Evolutionary conservation across 1,139 yeast species (phyloP), one percentile per base, ranked within the genome.

Genomic region (Debaryomyces fabryi): DNA sequence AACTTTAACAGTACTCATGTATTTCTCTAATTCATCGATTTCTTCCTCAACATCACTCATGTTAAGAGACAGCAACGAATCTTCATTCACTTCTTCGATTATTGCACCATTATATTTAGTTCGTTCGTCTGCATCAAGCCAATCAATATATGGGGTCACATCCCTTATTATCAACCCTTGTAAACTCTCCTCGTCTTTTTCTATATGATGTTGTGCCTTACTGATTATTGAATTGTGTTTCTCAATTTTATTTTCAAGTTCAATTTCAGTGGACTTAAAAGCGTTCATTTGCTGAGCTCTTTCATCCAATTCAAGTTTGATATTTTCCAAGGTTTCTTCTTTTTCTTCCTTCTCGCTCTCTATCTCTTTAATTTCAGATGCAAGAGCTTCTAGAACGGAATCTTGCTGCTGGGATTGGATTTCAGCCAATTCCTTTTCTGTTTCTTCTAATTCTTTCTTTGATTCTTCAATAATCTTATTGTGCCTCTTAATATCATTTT

Each of bases 191-290:
- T 69, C 65, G 46, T 74, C 72, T 2, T 64, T 65, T 10, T 69
- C 68, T 3, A 79, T 62, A 24, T 70, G 71, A 23, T 67, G 68
- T 7, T 68, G 59, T 24, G 79, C 72, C 20, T 78, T 78, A 40
- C 68, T 72, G 8, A 83, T 63, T 4, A 72, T 58, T 12, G 71
- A 62, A 43, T 70, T 75, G 49, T 79, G 74, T 56, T 83, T 83
- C 51, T 88, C 96, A 47, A 88, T 67, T 51, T 81, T 80, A 56
- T 85, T 85, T 39, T 76, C 78, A 23, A 87, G 65, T 57, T 88
- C 95, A 44, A 88, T 78, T 60, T 88, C 93, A 21, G 75, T 72
- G n/a, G 90, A 84, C 57, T 82, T 79, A 56, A 83, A 77, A 38
- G 81, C 79, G 53, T 85, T 83, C 47, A 86, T 78, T 45, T 76